These are phyloP conservation scores for Quercus ilex DNA, from an alignment of 306 rosid species.

Conservation along the genomic window DNA sequence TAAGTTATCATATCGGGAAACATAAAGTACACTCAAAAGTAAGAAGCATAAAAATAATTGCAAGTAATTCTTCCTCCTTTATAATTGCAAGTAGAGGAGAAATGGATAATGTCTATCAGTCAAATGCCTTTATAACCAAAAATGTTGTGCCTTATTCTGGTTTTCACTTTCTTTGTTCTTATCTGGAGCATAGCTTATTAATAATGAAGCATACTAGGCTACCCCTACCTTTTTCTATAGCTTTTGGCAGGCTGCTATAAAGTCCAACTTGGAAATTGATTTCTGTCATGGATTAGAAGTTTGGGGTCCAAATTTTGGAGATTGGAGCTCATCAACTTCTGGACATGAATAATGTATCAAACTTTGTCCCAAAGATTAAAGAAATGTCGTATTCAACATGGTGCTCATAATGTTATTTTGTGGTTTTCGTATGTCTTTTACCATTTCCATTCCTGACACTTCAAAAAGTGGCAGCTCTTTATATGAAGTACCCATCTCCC, in stretches of 20 bases:
- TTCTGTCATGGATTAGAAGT: not conserved
- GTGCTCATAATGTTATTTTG: not conserved
- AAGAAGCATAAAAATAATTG: not conserved
- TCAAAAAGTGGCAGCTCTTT: not conserved
- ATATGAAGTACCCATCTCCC: not conserved
- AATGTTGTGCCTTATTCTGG: not conserved
- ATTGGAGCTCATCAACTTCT: not conserved
- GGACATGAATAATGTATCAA: not conserved
- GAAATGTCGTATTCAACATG: not conserved
- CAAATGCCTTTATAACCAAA: not conserved
- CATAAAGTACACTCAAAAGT: slow-evolving; percentile 4
- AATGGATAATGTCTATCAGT: not conserved
- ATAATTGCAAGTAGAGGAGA: not conserved
- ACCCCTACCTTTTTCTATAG: not conserved
- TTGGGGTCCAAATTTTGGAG: not conserved
- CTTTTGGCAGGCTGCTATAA: not conserved
- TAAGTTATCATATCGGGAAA: not conserved
- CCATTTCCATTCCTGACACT: not conserved
- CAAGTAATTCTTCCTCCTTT: slow-evolving; percentile 2
- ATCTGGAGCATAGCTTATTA: not conserved
- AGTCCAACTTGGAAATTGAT: not conserved
- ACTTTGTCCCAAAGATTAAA: not conserved
- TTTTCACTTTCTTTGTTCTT: not conserved
- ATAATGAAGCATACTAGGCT: not conserved
- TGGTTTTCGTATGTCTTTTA: not conserved